A percentile compares a stretch with the other conserved stretches of the same genome.
Conservation (phyloP, 148 eudicot genomes). For the Diospyros lotus region DNA sequence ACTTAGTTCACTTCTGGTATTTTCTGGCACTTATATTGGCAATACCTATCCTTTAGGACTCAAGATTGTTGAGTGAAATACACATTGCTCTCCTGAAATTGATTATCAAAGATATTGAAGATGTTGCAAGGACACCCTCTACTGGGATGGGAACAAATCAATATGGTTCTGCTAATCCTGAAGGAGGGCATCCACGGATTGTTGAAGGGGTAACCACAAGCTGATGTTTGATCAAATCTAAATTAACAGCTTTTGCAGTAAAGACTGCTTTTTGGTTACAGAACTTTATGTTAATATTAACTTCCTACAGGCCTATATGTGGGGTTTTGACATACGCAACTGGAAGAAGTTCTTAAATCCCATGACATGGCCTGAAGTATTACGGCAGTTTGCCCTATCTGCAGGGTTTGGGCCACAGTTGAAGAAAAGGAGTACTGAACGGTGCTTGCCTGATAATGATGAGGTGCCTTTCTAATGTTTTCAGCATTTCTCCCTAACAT, state of each 20-base stretch:
- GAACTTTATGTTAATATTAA: not conserved
- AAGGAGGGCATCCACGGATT: conserved; percentile 60
- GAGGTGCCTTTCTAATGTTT: conserved; percentile 29
- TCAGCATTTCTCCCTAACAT: not conserved
- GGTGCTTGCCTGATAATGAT: conserved; percentile 25
- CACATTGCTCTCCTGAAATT: conserved; percentile 44
- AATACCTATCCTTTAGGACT: conserved; percentile 31
- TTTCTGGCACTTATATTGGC: not conserved
- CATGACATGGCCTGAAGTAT: conserved; percentile 56
- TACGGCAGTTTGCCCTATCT: conserved; percentile 50
- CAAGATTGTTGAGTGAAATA: conserved; percentile 50
- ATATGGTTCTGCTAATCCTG: conserved; percentile 47
- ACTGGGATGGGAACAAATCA: conserved; percentile 55
- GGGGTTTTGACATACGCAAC: conserved; percentile 56
- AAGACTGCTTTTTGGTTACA: not conserved
- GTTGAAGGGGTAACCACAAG: conserved; percentile 51
- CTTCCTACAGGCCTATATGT: conserved; percentile 34
- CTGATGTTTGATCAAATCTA: not conserved
- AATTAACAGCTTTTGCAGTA: conserved; percentile 2
- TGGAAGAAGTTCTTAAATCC: conserved; percentile 52
- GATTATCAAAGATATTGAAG: conserved; percentile 53
- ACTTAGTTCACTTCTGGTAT: not conserved
- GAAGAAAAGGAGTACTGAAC: conserved; percentile 37
- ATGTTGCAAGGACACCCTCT: conserved; percentile 53
- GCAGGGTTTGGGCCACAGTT: conserved; percentile 56